Evolutionary conservation across 495 filamentous ascomycete species (phyloP).

Genomic region (Bacidia rubella): DNA sequence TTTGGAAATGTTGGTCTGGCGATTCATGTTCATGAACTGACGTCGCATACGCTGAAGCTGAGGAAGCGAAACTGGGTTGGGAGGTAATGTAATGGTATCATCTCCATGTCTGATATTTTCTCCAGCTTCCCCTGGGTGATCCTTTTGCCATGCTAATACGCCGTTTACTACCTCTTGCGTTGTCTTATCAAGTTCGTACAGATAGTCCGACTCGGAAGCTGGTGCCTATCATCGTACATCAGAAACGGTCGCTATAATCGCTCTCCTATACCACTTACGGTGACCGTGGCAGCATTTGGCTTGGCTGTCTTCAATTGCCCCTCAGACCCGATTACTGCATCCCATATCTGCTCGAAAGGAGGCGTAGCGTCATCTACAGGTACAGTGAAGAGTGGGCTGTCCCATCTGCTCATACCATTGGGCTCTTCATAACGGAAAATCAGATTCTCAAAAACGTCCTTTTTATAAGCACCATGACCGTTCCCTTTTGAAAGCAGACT

Average conservation of each 20-base stretch:
- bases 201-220: constrained; percentile 57
- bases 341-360: constrained; percentile 63
- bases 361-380: constrained; percentile 63
- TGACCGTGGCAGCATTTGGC: constrained; percentile 71
- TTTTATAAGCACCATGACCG: constrained; percentile 24
- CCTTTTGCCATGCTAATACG: constrained; percentile 60
- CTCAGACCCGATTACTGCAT: constrained; percentile 43
- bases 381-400: constrained; percentile 84
- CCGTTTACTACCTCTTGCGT: constrained; percentile 69
- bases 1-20: constrained; percentile 41
- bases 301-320: constrained; percentile 36
- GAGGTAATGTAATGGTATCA: constrained; percentile 27
- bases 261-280: constrained; percentile 26
- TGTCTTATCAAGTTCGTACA: constrained; percentile 72
- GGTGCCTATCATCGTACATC: constrained; percentile 30
- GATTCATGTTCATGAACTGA: constrained; percentile 73
- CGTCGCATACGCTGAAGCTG: constrained; percentile 71
- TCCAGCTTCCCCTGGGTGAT: constrained; percentile 46
- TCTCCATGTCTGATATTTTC: constrained; percentile 32
- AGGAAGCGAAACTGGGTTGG: constrained; percentile 39
- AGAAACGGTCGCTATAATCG: neutral
- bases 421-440: constrained; percentile 95
- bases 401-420: constrained; percentile 89
- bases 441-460: constrained; percentile 73
- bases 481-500: constrained; percentile 20